phyloP scores from a whole-genome alignment of 208 protist species.

The Endotrypanum monterogeii region DNA sequence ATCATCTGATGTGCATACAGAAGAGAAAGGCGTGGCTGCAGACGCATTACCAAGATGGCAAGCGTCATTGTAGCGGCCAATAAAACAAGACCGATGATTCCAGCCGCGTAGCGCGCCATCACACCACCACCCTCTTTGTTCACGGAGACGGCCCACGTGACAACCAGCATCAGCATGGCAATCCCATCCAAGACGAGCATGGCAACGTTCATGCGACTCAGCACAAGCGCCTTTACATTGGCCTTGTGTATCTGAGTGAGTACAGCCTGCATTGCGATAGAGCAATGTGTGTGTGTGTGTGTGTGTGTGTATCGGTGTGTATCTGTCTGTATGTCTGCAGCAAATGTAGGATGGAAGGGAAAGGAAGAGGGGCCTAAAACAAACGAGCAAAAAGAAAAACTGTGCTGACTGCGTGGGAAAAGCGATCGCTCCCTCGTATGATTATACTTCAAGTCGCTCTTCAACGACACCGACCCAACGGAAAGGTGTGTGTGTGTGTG shows the following conservation, averaged over 20 bases:
- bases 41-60: conserved; percentile 55
- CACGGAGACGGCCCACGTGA: conserved; percentile 60
- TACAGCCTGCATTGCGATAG: conserved; percentile 58
- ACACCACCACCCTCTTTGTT: conserved; percentile 53
- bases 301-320: too few species aligned
- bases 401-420: neutral
- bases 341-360: neutral
- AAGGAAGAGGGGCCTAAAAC: neutral
- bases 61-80: conserved; percentile 56
- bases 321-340: neutral
- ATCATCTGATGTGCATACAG: conserved; percentile 77
- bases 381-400: neutral
- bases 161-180: conserved; percentile 70
- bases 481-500: too few species aligned
- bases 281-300: neutral
- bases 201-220: conserved; percentile 71
- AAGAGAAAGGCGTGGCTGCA: conserved; percentile 61
- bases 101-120: conserved; percentile 49
- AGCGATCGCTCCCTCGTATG: neutral
- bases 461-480: too few species aligned
- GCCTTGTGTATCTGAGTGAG: conserved; percentile 64
- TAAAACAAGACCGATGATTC: conserved; percentile 68
- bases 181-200: conserved; percentile 51
- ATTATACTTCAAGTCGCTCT: neutral
- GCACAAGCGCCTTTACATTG: conserved; percentile 75